Conservation (phyloP, 768 basidiomycete genomes). For the Inosperma sp. region DNA sequence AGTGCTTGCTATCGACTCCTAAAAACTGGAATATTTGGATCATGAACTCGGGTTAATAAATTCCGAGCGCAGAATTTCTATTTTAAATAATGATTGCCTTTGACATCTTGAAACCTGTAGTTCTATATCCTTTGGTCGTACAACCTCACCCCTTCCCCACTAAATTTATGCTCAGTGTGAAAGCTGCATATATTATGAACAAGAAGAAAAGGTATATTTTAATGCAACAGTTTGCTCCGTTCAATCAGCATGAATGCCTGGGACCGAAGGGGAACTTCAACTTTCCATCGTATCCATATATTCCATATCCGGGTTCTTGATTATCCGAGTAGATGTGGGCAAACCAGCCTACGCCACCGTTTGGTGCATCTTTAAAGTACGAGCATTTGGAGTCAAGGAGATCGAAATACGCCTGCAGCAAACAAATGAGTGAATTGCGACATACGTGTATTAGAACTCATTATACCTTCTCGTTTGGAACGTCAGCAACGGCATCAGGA, state of each 20-base stretch:
- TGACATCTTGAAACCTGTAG: too few species aligned
- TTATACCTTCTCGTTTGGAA: constrained; percentile 57
- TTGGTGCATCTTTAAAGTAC: constrained; percentile 52
- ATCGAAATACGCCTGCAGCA: constrained; percentile 50
- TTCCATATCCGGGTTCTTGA: constrained; percentile 66
- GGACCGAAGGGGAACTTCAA: constrained; percentile 64
- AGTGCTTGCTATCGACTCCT: too few species aligned
- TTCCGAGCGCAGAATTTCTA: too few species aligned
- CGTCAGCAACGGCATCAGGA: constrained; percentile 51
- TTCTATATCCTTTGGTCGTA: too few species aligned
- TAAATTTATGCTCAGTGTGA: too few species aligned
- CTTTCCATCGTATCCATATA: constrained; percentile 45
- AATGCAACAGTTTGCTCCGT: not conserved
- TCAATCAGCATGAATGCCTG: constrained; percentile 51
- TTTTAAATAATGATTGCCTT: too few species aligned
- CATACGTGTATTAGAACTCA: not conserved
- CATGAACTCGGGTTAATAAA: too few species aligned
- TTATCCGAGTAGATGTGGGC: constrained; percentile 72
- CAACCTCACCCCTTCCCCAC: too few species aligned
- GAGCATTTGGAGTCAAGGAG: constrained; percentile 62
- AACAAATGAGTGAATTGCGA: not conserved
- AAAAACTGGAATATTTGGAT: too few species aligned
- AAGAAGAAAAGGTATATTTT: too few species aligned
- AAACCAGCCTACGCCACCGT: constrained; percentile 77
- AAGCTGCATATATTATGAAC: too few species aligned